phyloP scores from a whole-genome alignment of 164 flowering plant genomes.

The Saururus chinensis region DNA sequence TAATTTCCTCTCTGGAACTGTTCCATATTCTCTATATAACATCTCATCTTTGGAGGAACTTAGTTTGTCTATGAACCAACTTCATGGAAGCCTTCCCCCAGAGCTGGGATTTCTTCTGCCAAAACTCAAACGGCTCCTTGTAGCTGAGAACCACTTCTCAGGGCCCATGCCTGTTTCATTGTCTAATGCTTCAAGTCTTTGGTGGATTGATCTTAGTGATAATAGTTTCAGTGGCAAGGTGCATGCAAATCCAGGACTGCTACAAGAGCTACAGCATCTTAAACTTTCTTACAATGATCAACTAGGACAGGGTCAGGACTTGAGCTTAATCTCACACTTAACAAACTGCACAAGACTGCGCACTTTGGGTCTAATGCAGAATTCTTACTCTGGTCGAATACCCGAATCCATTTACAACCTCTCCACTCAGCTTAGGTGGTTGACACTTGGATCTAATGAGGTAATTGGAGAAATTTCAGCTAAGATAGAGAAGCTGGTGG shows the following conservation, averaged over 20 bases:
- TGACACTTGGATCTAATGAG: slow-evolving; percentile 8
- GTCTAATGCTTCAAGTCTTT: no score
- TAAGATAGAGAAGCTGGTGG: slow-evolving; percentile 17
- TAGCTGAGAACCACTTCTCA: background rate
- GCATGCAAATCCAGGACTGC: slow-evolving; percentile 4
- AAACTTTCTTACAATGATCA: background rate
- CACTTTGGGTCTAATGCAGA: background rate
- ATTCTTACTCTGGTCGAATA: slow-evolving; percentile 15
- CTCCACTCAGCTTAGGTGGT: slow-evolving; percentile 11
- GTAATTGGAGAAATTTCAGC: slow-evolving; percentile 23
- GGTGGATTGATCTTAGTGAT: no score
- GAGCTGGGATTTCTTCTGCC: background rate
- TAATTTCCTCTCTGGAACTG: no score
- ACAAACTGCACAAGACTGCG: slow-evolving; percentile 13
- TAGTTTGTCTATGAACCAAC: background rate
- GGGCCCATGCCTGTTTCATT: no score
- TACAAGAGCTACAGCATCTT: background rate
- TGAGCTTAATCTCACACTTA: slow-evolving; percentile 14
- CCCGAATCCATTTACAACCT: slow-evolving; percentile 20
- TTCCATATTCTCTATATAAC: no score
- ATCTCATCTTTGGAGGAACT: no score
- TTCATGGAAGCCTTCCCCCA: no score
- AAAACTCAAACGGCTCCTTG: no score
- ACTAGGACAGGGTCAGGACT: slow-evolving; percentile 9
- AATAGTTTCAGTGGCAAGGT: no score